Evolutionary conservation across 2,329 filamentous ascomycete species (phyloP).

Genomic region (Claviceps citrina): DNA sequence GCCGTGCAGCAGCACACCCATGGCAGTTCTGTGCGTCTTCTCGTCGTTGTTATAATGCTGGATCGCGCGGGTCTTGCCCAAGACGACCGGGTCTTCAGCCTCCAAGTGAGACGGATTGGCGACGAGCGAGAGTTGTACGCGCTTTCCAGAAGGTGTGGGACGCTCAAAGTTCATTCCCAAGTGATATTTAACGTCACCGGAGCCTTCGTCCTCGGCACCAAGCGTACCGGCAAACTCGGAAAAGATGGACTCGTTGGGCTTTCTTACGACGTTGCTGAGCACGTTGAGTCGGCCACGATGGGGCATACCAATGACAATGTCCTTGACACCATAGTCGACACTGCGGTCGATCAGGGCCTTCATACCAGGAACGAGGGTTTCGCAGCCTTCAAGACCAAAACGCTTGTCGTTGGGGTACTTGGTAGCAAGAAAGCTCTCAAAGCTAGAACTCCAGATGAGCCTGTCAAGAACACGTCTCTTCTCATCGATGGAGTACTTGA

Average conservation of each 20-base stretch:
- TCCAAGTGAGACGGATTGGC: conserved; percentile 97
- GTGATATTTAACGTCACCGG: conserved; percentile 98
- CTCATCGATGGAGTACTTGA: conserved; percentile 96
- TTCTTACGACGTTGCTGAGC: conserved; percentile 93
- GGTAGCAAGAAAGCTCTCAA: conserved; percentile 85
- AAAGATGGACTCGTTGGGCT: conserved; percentile 99
- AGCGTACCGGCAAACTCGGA: conserved; percentile 86
- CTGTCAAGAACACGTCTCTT: conserved; percentile 95
- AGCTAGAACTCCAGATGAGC: conserved; percentile 96
- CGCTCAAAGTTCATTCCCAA: conserved; percentile 99
- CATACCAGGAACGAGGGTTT: conserved; percentile 95
- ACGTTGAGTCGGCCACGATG: conserved; percentile 97
- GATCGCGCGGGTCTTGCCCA: conserved; percentile 94
- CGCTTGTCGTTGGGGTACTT: conserved; percentile 99
- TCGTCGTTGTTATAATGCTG: conserved; percentile 99
- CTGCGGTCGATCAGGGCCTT: conserved; percentile 97
- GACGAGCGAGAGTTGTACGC: conserved; percentile 95
- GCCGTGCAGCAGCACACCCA: conserved; percentile 92
- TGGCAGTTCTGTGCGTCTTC: conserved; percentile 71
- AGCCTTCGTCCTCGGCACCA: conserved; percentile 84
- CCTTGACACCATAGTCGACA: conserved; percentile 96
- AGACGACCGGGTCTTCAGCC: conserved; percentile 92
- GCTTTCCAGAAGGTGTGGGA: conserved; percentile 93
- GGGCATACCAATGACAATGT: conserved; percentile 98
- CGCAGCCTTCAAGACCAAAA: conserved; percentile 94